Evolutionary conservation across 2,329 filamentous ascomycete species (phyloP).

Genomic region (Penicillium sclerotigenum): DNA sequence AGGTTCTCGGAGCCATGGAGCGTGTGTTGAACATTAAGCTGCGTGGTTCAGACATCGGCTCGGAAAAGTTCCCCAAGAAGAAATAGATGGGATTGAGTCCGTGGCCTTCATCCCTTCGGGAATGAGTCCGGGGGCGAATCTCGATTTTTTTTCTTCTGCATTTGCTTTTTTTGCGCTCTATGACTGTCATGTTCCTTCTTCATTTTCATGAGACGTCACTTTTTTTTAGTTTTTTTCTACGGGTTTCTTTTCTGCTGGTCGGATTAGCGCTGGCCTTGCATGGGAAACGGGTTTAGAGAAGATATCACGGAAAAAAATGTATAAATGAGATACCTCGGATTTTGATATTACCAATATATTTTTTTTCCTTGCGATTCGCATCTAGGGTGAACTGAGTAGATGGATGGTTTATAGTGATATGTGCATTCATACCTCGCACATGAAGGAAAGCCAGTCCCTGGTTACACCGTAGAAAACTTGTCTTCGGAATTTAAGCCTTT

Average conservation of each 20-base stretch:
- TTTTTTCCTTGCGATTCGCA: not conserved
- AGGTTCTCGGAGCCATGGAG: constrained; percentile 75
- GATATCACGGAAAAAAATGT: constrained; percentile 19
- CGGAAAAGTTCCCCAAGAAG: constrained; percentile 78
- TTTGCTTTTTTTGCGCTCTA: constrained; percentile 21
- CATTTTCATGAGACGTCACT: constrained; percentile 18
- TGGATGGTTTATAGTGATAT: too few species aligned
- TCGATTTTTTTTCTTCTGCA: constrained; percentile 13
- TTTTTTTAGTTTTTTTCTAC: constrained; percentile 16
- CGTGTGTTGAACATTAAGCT: constrained; percentile 83
- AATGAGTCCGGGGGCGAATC: constrained; percentile 11
- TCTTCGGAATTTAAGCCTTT: too few species aligned
- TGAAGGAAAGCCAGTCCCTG: not conserved
- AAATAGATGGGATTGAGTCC: constrained; percentile 46
- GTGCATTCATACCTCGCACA: not conserved
- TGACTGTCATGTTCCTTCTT: constrained; percentile 24
- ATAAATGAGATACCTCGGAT: constrained; percentile 25
- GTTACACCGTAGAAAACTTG: too few species aligned
- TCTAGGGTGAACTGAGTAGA: not conserved
- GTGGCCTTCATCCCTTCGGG: constrained; percentile 22
- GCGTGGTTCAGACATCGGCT: constrained; percentile 78
- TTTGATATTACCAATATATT: not conserved
- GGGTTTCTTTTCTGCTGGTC: constrained; percentile 30
- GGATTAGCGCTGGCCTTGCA: constrained; percentile 35
- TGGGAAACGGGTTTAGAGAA: constrained; percentile 24